Base-by-base conservation (phyloP, 768 basidiomycete species). In the Paxillus ammoniavirescens region DNA sequence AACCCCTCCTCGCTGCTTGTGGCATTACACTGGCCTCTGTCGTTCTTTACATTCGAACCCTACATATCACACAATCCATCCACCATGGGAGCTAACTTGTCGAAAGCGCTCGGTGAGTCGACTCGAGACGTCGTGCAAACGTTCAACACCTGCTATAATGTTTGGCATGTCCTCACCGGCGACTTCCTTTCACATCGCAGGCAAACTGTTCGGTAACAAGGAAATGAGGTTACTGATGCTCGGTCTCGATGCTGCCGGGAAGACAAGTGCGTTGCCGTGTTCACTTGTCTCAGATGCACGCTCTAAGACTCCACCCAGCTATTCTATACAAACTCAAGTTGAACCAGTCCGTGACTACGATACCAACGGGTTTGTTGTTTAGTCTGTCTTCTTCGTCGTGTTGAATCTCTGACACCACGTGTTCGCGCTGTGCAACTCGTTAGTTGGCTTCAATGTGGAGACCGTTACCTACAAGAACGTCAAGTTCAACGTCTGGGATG, bases 391-490 rank as follows among this genome's bases (percentile, higher is more conserved):
- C 21, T 3, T 26, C 26, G 13, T 33, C 23, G 13, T 31, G 8
- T 33, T 26, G 33, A 30, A 23, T 31, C 14, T 38, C 33, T 60
- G 17, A 57, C 58, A 15, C 12, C 31, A 47, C 43, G 28, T 49
- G 21, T 21, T 40, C 30, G 30, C 36, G 49, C 13, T 42, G 49
- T n/a, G 30, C 10, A 35, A 35, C 13, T 35, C 10, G 35, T 3
- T 63, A 93, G 93, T 97, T 68, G 96, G 96, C 21, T 98, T 98
- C 83, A 98, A 98, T 66, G 96, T 98, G 55, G 96, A 98, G 75
- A 98, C 96, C 4, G 96, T 98, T 49, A 97, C 94, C 44, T 98
- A 98, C 77, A 97, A 97, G 82, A 98, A 98, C 57, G 94, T 93
- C 66, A 91, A 91, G 70, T 93, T 93, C 77, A 93, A 92, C 61